Evolutionary conservation across 257 asterid species (phyloP).

Genomic region (Nicotiana noctiflora): DNA sequence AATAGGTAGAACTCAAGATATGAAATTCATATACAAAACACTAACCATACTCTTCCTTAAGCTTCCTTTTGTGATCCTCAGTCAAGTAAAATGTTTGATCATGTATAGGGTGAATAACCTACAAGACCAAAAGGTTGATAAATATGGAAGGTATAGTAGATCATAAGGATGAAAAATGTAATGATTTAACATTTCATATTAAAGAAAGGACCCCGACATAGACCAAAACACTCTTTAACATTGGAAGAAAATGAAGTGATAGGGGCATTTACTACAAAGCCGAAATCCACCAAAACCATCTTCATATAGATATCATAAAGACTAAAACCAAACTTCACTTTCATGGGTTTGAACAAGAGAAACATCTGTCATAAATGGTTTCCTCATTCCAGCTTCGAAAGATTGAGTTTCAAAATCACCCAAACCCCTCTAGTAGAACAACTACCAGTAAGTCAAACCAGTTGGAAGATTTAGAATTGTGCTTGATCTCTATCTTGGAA

Average conservation of each 20-base stretch:
- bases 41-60: slow-evolving; percentile 83
- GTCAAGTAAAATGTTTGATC: slow-evolving; percentile 82
- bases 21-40: slow-evolving; percentile 13
- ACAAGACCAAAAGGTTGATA: not conserved
- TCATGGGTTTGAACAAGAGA: not conserved
- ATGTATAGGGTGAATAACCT: slow-evolving; percentile 86
- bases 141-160: not conserved
- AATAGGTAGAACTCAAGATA: not conserved
- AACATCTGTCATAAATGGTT: not conserved
- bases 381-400: not conserved
- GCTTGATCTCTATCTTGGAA: not conserved
- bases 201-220: not conserved
- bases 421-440: not conserved
- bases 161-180: not conserved
- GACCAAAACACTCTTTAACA: not conserved
- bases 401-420: not conserved
- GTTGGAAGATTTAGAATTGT: not conserved
- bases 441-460: not conserved
- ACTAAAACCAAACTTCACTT: not conserved
- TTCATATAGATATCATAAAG: not conserved
- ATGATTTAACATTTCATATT: not conserved
- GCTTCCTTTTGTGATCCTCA: slow-evolving; percentile 62
- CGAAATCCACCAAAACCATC: not conserved
- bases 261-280: not conserved
- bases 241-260: not conserved